Evolutionary conservation across 2,329 filamentous ascomycete genomes (phyloP), one percentile per base, ranked within the genome.

Genomic region (Diaporthe amygdali): DNA sequence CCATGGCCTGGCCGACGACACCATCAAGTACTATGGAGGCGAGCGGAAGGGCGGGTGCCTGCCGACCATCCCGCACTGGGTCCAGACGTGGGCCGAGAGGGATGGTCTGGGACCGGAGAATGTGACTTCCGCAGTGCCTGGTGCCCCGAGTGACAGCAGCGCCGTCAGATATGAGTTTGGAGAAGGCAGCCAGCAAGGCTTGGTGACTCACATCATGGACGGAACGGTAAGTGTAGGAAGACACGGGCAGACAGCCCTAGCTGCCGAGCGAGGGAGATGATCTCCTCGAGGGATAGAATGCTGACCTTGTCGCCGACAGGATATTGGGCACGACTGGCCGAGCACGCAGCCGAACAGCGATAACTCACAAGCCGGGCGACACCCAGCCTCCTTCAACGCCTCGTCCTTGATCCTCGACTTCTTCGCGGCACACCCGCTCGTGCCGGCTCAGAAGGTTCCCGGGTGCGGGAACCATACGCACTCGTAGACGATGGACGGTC

Each of bases 1-100:
- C 66, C 87, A 89, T 75, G 86, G 86, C n/a, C 82, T 81, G 2
- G 79, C 74, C 2, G 87, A 89, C 75, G 78, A 73, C 3, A 85
- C 81, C 0, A 86, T 88, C 41, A 73, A 77, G 0, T 88, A 87
- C 71, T 70, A 76, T 2, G 86, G 86, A 1, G 83, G 81, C 2
- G 34, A 71, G 3, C 81, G 84, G 3, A 79, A 81, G 2, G 81
- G 81, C 1, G 84, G 83, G 0, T 82, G 81, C 64, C 73, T 87
- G 56, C 86, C 86, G 1, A 74, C 82, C 0, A 84, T 88, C 41
- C 78, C 81, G 25, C 77, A 81, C 47, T 85, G 81, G 77, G 77
- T 81, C 0, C 67, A 69, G 3, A 76, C 78, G 73, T 87, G 85
- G 85, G 80, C 79, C 7, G 46, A 52, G 22, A 73, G 81, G 5